Evolutionary conservation across 345 rosid species (phyloP).

Genomic region (sweet orange (Citrus sinensis)): DVS_A1.0 CM039168.1:21844001-21844500

Average conservation of each 20-base stretch:
- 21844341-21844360: constrained; percentile 10
- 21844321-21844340: constrained; percentile 16
- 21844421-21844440: constrained; percentile 20
- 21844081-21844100: too few relatives aligned
- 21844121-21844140: constrained; percentile 14
- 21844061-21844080: too few relatives aligned
- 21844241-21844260: constrained; percentile 10
- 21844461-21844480: constrained; percentile 8
- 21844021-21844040: too few relatives aligned
- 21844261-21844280: constrained; percentile 34
- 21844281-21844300: constrained; percentile 36
- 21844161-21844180: constrained; percentile 24
- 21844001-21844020: too few relatives aligned
- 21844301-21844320: constrained; percentile 38
- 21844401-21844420: constrained; percentile 27
- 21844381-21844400: not conserved
- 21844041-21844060: too few relatives aligned
- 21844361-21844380: not conserved
- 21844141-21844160: constrained; percentile 27
- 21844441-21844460: constrained; percentile 23
- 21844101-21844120: not conserved
- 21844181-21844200: constrained; percentile 28
- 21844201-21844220: constrained; percentile 23
- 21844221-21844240: constrained; percentile 9
- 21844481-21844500: not conserved